Base-by-base conservation (phyloP, 1,284 basidiomycete genomes). In the Cystobasidium slooffiae region DNA sequence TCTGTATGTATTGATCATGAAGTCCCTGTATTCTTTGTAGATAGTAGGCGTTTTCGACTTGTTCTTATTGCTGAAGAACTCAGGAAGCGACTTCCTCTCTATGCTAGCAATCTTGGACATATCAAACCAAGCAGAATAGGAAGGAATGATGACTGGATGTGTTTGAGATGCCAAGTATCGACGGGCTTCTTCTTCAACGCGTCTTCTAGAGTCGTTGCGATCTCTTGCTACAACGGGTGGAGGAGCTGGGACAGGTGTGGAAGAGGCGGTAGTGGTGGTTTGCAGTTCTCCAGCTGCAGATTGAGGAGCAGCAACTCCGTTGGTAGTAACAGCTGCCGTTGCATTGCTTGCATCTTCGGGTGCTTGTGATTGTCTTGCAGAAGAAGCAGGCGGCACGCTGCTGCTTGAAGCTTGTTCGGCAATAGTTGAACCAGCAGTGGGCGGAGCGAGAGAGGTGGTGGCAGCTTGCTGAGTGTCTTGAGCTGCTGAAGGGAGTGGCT, bases 1-100 rank as follows among this genome's bases (percentile, higher is more conserved):
- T 55, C 96, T 87, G 84, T 98, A 99, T 3, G 96, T 96, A 85
- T 99, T 97, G 83, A 99, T 89, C 94, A 99, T 99, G 80, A 99
- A 99, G 86, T 99, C 96, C 76, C 96, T 89, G 82, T 99, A 99
- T 83, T 98, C 96, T 83, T 98, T 99, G 87, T 99, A 99, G 78
- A 98, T 93, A 41, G 91, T 88, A 0, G 96, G 96, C 0, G 95
- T 97, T 85, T 99, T 99, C 77, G 90, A 92, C 78, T 96, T 85
- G 83, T 97, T 96, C 76, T 93, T 87, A 74, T 92, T 93, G 82
- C 95, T 96, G 88, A 99, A 99, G 87, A 98, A 99, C 84, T 99
- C 96, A 52, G 96, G 97, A 37, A 99, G 85, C 2, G 94, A 92
- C 79, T 93, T 89, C 76, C 90, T 88, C 83, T 99, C 96, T 78